Percentiles rank a stretch among this genome's conserved stretches.
Evolutionary conservation across 139 green algal genomes (phyloP).

Genomic region (Pleodorina starrii): DNA sequence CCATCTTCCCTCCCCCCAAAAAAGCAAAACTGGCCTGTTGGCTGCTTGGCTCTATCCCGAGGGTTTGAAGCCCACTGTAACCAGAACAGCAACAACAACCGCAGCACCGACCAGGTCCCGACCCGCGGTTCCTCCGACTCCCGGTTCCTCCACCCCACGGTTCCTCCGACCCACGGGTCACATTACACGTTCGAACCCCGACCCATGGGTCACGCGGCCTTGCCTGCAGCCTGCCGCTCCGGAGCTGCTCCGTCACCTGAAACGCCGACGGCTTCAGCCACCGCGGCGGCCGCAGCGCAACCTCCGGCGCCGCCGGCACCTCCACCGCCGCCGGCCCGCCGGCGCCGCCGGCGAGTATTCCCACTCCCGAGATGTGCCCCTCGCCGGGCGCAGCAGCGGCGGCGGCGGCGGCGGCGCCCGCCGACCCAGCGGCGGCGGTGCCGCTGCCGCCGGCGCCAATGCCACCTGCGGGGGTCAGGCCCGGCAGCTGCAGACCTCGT

Average conservation of each 20-base stretch:
- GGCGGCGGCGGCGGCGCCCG: neutral
- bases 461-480: neutral
- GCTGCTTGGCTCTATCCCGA: too few relatives aligned
- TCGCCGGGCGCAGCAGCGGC: neutral
- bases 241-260: slow-evolving; percentile 33
- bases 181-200: too few relatives aligned
- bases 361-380: neutral
- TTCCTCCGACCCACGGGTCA: too few relatives aligned
- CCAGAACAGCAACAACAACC: too few relatives aligned
- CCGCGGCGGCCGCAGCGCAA: neutral
- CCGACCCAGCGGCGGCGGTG: neutral
- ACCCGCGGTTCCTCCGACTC: too few relatives aligned
- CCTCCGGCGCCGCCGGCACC: neutral
- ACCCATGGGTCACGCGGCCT: too few relatives aligned
- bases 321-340: neutral
- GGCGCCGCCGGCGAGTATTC: neutral
- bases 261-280: slow-evolving; percentile 42
- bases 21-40: too few relatives aligned
- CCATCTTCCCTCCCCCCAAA: too few relatives aligned
- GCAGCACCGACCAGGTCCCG: too few relatives aligned
- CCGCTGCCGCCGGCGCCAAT: neutral
- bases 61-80: too few relatives aligned
- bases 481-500: neutral
- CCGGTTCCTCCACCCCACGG: too few relatives aligned
- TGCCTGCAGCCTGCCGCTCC: slow-evolving; percentile 25